A percentile compares a stretch with the other conserved stretches of the same genome.
phyloP scores from a whole-genome alignment of 208 protist genomes.

The Histomonas meleagridis region DNA sequence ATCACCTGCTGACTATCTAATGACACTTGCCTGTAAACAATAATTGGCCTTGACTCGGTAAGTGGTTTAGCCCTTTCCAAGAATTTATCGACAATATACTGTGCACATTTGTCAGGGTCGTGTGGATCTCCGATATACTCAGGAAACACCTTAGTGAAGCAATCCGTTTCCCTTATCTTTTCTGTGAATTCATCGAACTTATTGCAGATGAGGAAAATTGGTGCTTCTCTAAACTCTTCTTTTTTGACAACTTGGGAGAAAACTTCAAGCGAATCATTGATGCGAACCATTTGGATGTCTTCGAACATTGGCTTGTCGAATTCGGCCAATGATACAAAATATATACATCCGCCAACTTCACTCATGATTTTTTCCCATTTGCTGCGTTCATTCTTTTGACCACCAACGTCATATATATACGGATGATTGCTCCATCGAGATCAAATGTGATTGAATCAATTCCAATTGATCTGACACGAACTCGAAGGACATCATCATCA shows the following conservation, averaged over 20 bases:
- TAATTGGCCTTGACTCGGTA: background rate
- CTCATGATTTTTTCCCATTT: background rate
- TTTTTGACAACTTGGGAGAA: background rate
- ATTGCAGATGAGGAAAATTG: background rate
- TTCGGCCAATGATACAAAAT: background rate
- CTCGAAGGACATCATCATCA: background rate
- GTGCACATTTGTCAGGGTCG: background rate
- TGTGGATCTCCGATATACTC: background rate
- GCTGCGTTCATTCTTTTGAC: background rate
- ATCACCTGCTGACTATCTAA: background rate
- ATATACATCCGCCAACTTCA: background rate
- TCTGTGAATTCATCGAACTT: background rate
- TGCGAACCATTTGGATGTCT: background rate
- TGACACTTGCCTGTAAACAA: background rate
- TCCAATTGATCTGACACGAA: background rate
- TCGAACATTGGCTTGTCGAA: background rate
- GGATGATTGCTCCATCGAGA: background rate
- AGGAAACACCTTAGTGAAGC: background rate
- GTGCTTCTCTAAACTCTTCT: background rate
- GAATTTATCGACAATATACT: background rate
- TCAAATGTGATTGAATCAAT: background rate
- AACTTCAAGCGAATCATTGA: background rate
- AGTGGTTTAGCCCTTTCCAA: background rate
- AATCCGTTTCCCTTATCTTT: background rate
- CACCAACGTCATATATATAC: background rate